Conservation (phyloP, 306 rosid species). For the Ormosia emarginata region DNA sequence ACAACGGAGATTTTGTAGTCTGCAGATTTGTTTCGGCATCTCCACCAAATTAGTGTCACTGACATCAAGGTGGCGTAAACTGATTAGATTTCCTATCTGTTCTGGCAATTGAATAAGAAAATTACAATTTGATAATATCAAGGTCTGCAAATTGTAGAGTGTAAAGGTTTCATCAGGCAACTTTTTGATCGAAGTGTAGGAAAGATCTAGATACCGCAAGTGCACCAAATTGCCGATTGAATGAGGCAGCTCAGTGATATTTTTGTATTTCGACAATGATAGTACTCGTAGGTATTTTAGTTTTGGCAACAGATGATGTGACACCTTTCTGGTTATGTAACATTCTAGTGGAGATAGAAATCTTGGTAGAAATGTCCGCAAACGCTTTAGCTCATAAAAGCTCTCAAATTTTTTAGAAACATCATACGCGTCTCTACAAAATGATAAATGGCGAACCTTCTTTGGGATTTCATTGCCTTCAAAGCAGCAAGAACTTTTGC, state of each 20-base stretch:
- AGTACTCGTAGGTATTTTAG: not conserved
- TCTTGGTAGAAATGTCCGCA: not conserved
- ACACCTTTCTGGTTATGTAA: not conserved
- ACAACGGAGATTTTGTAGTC: not conserved
- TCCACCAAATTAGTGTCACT: not conserved
- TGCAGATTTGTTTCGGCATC: not conserved
- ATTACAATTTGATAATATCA: not conserved
- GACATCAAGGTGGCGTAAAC: not conserved
- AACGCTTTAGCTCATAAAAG: not conserved
- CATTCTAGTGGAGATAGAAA: too few relatives aligned
- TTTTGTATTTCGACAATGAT: not conserved
- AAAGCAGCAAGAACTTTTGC: not conserved
- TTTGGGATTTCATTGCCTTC: not conserved
- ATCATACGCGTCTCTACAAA: not conserved
- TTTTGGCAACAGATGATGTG: not conserved
- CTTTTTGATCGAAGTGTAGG: not conserved
- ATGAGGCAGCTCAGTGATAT: not conserved
- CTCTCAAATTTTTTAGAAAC: not conserved
- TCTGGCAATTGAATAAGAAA: not conserved
- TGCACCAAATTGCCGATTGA: not conserved
- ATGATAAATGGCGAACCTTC: not conserved
- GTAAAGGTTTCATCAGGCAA: not conserved
- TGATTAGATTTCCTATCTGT: not conserved
- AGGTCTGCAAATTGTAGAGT: conserved; percentile 8
- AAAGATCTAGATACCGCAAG: not conserved